Percentiles rank a stretch among this genome's conserved stretches.
Conservation (phyloP, 2,329 filamentous ascomycete genomes). For the Calcarisporium arbuscula region DNA sequence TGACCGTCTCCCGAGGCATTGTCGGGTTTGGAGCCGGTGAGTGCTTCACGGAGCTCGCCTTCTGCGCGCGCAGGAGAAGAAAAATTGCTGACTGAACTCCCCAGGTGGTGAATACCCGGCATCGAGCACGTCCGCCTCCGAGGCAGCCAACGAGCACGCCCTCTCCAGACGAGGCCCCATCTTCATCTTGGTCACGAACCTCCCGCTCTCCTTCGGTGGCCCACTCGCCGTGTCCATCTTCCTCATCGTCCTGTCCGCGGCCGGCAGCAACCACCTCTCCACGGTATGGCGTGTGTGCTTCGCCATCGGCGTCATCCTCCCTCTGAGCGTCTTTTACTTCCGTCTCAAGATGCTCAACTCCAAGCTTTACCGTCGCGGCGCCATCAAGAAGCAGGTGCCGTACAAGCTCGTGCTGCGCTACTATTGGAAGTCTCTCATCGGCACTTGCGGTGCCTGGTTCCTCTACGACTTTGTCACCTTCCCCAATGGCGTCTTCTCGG, state of each 20-base stretch:
- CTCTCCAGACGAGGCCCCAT: constrained; percentile 31
- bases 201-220: constrained; percentile 24
- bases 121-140: constrained; percentile 37
- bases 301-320: constrained; percentile 41
- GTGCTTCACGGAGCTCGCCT: not conserved
- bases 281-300: constrained; percentile 44
- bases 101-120: constrained; percentile 39
- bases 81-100: not conserved
- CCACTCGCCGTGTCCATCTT: constrained; percentile 36
- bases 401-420: constrained; percentile 43
- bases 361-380: constrained; percentile 43
- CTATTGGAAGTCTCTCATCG: constrained; percentile 48
- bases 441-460: constrained; percentile 51
- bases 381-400: constrained; percentile 45
- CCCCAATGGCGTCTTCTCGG: constrained; percentile 40
- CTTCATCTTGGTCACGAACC: constrained; percentile 41
- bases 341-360: constrained; percentile 47
- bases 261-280: constrained; percentile 25
- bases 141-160: constrained; percentile 40
- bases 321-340: constrained; percentile 50
- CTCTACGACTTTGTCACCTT: constrained; percentile 44
- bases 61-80: not conserved
- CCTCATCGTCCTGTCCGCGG: constrained; percentile 36
- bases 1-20: constrained; percentile 41
- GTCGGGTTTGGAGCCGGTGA: constrained; percentile 37